phyloP scores from a whole-genome alignment of 163 green algal genomes.

The Picocystis sp. region DNA sequence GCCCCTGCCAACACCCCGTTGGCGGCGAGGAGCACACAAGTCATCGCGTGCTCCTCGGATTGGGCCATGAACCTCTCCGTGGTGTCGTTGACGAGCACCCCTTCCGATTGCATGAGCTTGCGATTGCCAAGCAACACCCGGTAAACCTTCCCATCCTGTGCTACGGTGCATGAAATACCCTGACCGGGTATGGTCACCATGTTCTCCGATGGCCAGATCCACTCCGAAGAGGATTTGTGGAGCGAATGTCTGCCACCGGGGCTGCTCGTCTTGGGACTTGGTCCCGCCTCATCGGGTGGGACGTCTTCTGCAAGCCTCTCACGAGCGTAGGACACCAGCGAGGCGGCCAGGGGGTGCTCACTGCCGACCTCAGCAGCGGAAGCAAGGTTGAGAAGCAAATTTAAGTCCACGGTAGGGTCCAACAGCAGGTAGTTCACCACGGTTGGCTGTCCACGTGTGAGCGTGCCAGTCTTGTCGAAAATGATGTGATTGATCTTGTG shows the following conservation, averaged over 20 bases:
- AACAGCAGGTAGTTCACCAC: conserved; percentile 22
- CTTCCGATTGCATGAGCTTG: conserved; percentile 45
- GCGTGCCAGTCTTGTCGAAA: conserved; percentile 98
- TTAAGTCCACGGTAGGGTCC: conserved; percentile 12
- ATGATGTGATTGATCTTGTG: conserved; percentile 55
- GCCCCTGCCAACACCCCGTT: conserved; percentile 8
- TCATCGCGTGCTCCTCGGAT: conserved; percentile 26
- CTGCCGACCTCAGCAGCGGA: conserved; percentile 56
- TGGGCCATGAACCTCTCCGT: conserved; percentile 33
- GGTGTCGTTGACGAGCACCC: conserved; percentile 15
- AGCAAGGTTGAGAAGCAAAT: conserved; percentile 31
- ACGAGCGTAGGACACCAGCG: conserved; percentile 36
- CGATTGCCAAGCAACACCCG: conserved; percentile 54
- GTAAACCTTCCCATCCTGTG: conserved; percentile 8
- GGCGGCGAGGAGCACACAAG: conserved; percentile 26
- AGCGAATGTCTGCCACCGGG: too few relatives aligned
- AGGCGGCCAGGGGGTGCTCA: conserved; percentile 78
- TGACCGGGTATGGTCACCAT: conserved; percentile 20
- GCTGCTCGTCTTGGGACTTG: too few relatives aligned
- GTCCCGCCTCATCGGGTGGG: not conserved
- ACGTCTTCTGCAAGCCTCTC: conserved; percentile 3
- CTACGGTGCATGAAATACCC: conserved; percentile 23
- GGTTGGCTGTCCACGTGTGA: conserved; percentile 58
- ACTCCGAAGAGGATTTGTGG: too few relatives aligned
- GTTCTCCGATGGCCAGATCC: conserved; percentile 2